A percentile compares a stretch with the other conserved stretches of the same genome.
These are phyloP conservation scores for Durio zibethinus DNA, from an alignment of 345 rosid species.

Conservation along the genomic window DNA sequence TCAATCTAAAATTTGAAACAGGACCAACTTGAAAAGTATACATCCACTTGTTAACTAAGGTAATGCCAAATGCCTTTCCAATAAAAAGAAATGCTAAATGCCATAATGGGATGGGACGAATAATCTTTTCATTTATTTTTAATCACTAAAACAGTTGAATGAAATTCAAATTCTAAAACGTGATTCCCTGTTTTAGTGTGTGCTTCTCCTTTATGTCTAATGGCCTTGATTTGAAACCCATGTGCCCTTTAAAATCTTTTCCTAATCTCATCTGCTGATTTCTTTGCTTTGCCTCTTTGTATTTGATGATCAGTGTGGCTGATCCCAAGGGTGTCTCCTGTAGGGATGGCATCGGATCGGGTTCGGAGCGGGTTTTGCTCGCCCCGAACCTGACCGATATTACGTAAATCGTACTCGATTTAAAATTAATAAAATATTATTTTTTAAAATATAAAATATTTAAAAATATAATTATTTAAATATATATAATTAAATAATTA, in stretches of 20 bases:
- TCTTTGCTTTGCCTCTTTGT: not conserved
- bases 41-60: not conserved
- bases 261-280: not conserved
- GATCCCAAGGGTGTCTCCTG: not conserved
- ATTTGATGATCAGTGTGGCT: not conserved
- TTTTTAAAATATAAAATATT: too few species aligned
- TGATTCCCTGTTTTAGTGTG: not conserved
- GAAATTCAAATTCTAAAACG: not conserved
- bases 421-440: too few species aligned
- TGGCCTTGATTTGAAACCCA: not conserved
- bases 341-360: too few species aligned
- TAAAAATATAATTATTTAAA: too few species aligned
- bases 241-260: too few species aligned
- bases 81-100: too few species aligned
- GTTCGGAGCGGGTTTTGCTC: too few species aligned
- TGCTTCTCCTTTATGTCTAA: not conserved
- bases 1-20: not conserved
- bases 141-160: not conserved
- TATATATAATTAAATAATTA: too few species aligned
- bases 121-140: not conserved
- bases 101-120: not conserved
- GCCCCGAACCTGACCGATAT: too few species aligned
- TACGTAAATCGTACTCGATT: too few species aligned
- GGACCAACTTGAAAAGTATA: not conserved
- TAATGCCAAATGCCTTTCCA: not conserved